Base-by-base conservation (phyloP, 179 eudicot species). In the Sideroxylon spinosum region DNA sequence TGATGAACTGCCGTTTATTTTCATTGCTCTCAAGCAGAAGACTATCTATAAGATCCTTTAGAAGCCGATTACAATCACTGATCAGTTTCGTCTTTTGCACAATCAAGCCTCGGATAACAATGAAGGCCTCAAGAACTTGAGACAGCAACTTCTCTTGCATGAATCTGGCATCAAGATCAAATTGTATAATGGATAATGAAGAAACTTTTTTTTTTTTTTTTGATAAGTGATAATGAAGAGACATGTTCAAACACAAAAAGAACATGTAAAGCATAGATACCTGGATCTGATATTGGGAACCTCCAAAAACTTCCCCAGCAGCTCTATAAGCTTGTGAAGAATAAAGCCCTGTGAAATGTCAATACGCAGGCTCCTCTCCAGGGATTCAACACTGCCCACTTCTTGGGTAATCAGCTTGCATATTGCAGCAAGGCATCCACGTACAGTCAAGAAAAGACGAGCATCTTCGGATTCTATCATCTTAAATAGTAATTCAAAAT, bases 321-420 rank as follows among this genome's bases (percentile, higher is more conserved):
- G 98, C 97, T 96, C 99, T 73, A 94, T 96, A 73, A 96, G 91
- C 84, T 94, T 96, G 85, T 96, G 97, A 76, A 96, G 99, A 84
- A 96, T 96, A 82, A 96, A 96, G 63, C 99, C 99, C 80, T 94
- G 99, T 23, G 99, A 94, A 79, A 96, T 96, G 74, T 96, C 97
- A 80, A 96, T 94, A 78, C 88, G 99, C 73, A 96, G 87, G 84
- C 98, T 94, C 87, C 99, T 91, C 87, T 96, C 99, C 55, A 92
- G 84, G 69, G 97, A 88, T 81, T 94, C 98, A 80, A 94, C 83
- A 76, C 86, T 91, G 71, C 86, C 83, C 64, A 96, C 98, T 90
- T 96, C 99, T 83, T 91, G 94, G 67, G 90, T 86, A 77, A 96
- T 92, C 79, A 96, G 85, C 84, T 94, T 91, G 82, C 95, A 91